Percentiles rank a stretch among this genome's conserved stretches.
Conservation (phyloP, 2,329 filamentous ascomycete species). For the Aspergillus udagawae region DNA sequence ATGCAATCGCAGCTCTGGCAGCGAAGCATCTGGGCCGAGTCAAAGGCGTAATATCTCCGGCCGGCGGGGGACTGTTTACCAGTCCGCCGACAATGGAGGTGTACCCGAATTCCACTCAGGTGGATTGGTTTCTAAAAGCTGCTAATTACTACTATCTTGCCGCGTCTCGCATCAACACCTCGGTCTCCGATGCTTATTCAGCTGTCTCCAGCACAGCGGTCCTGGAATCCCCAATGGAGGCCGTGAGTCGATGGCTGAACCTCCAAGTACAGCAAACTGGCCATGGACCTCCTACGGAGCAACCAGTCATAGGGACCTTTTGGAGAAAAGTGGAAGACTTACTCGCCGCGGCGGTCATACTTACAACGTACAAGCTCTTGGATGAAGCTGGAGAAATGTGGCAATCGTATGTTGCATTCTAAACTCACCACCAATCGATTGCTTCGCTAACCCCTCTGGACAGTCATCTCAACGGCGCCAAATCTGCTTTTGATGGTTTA, state of each 20-base stretch:
- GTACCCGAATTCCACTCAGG: slow-evolving; percentile 43
- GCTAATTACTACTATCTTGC: slow-evolving; percentile 59
- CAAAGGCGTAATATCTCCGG: slow-evolving; percentile 23
- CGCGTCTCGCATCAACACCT: slow-evolving; percentile 47
- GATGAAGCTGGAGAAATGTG: slow-evolving; percentile 58
- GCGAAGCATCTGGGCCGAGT: slow-evolving; percentile 38
- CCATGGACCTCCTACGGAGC: slow-evolving; percentile 1
- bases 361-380: slow-evolving; percentile 62
- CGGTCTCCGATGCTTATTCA: slow-evolving; percentile 29
- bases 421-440: background rate
- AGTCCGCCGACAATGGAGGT: slow-evolving; percentile 50
- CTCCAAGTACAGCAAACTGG: slow-evolving; percentile 11
- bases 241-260: slow-evolving; percentile 22
- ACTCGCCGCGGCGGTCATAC: slow-evolving; percentile 56
- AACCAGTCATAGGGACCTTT: slow-evolving; percentile 15
- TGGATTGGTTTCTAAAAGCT: slow-evolving; percentile 59
- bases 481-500: slow-evolving; percentile 50
- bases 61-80: slow-evolving; percentile 22
- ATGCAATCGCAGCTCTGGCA: slow-evolving; percentile 35
- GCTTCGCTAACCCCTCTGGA: slow-evolving; percentile 5
- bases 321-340: slow-evolving; percentile 53
- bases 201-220: slow-evolving; percentile 27
- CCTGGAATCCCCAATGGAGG: slow-evolving; percentile 28
- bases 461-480: slow-evolving; percentile 57
- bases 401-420: slow-evolving; percentile 39